Evolutionary conservation across 1,139 yeast genomes (phyloP), one percentile per base, ranked within the genome.

Genomic region (Kodamaea alishanica): DNA sequence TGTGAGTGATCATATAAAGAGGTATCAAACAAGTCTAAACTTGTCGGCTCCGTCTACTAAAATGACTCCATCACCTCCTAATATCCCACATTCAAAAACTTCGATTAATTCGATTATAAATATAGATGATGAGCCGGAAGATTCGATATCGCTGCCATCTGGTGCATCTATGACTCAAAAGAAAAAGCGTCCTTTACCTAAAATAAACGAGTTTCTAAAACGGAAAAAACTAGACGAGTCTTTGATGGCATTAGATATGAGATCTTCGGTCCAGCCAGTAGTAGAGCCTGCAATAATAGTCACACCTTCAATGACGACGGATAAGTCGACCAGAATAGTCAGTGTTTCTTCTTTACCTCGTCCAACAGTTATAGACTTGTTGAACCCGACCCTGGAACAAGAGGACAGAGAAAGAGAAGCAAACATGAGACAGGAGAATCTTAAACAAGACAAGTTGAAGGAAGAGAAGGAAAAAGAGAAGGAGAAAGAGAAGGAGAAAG

Each of bases 81-180:
- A 32, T 8, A 30, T 37, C 6, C 30, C 30, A 12, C 42, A 34
- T 26, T 61, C 60, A 42, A 63, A 60, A 43, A 60, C 73, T 0
- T 64, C 71, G 7, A 67, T 67, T 26, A 63, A 59, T 41, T 63
- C 70, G 11, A 63, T 67, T 27, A 67, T 67, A 39, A 67, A 67
- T 45, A 44, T 54, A 12, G 70, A 66, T 34, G 65, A 63, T 34
- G 65, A 58, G 27, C 47, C 48, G 5, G 50, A 49, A 27, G 15
- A 41, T n/a, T 12, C 39, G 6, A 30, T 24, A 6, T 39, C 41
- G 25, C n/a, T 35, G 20, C 32, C 34, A 5, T 15, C 37, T 6
- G 33, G 37, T 20, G 29, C 46, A 27, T 44, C 47, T 6, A 28
- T 46, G 9, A 40, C 46, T 9, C 41, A 43, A 32, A 43, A 43